Evolutionary conservation across 2,329 filamentous ascomycete species (phyloP), one percentile per base, ranked within the genome.

Genomic region (Aspergillus sp.): DNA sequence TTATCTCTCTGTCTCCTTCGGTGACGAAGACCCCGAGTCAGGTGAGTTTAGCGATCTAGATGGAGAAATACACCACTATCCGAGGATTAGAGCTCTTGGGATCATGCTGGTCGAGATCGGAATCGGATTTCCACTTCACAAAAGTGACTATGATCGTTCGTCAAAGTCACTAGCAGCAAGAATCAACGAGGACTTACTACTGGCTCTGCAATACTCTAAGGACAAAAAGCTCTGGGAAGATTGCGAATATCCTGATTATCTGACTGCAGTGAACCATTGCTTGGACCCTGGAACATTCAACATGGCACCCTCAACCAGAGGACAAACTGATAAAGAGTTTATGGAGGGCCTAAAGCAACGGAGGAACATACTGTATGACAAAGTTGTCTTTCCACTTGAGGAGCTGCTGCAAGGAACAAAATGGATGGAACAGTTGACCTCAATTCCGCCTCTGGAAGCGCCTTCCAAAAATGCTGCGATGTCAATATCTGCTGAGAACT

Each of bases 21-120:
- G n/a, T 8, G 31, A 32, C 31, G 8, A 32, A n/a, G 31, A 32
- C 31, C 31, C n/a, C 3, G n/a, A 32, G 8, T 32, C 31, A 13
- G 27, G 39, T 7, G 39, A 42, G 11, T 29, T 28, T 27, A 12
- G 26, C 12, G n/a, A 29, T 11, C 2, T 19, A 8, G 6, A 11
- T 9, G 39, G 39, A 19, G 26, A 13, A 11, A 27, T 42, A 6
- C 39, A 42, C 28, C 12, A 12, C 5, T 42, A 42, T 11, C 39
- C 39, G 27, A 42, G 39, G 26, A 35, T 42, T 27, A 34, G 26
- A 35, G 32, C 39, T 7, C 33, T 42, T 19, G 39, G 39, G 11
- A 36, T 42, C 8, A 42, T 42, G 39, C 27, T 42, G 11, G 32
- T 42, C 10, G 39, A 42, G 39, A 35, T 42, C 31, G n/a, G 31